Conservation (phyloP, 345 rosid species). For the Acer negundo region DNA sequence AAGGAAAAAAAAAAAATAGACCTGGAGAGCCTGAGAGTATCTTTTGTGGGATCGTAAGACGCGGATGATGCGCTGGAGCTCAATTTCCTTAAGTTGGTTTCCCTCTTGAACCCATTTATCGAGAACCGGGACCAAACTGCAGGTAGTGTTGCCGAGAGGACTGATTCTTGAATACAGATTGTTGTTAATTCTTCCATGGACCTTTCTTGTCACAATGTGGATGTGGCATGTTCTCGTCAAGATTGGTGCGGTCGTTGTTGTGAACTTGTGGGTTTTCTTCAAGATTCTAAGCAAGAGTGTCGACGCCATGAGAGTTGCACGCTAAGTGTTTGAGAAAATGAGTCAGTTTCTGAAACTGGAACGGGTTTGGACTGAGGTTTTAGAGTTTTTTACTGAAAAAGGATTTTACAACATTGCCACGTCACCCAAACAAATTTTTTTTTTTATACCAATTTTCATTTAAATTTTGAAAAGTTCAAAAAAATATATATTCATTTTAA, state of each 20-base stretch:
- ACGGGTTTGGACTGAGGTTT: neutral
- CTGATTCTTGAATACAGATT: slow-evolving; percentile 35
- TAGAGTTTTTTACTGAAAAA: neutral
- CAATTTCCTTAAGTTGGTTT: neutral
- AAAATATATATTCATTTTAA: too few species aligned
- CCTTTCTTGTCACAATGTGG: neutral
- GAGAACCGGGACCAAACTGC: slow-evolving; percentile 35
- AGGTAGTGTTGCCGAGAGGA: slow-evolving; percentile 38
- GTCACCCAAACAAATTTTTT: too few species aligned
- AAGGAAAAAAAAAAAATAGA: neutral
- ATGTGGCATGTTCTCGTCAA: slow-evolving; percentile 12
- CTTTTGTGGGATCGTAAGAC: slow-evolving; percentile 38
- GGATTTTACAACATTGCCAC: too few species aligned
- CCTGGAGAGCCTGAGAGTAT: slow-evolving; percentile 45
- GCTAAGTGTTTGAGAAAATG: neutral
- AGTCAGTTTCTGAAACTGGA: neutral
- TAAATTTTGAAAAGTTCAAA: too few species aligned
- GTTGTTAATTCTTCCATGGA: neutral
- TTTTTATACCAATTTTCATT: too few species aligned
- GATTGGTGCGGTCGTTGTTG: slow-evolving; percentile 2
- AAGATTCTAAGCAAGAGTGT: slow-evolving; percentile 10
- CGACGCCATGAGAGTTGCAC: slow-evolving; percentile 22
- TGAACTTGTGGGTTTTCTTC: slow-evolving; percentile 17
- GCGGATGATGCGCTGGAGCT: slow-evolving; percentile 33
- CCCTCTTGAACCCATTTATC: slow-evolving; percentile 44